Percentiles rank a stretch among this genome's conserved stretches.
Evolutionary conservation across 305 asterid genomes (phyloP).

Genomic region (Nicotiana rustica): DNA sequence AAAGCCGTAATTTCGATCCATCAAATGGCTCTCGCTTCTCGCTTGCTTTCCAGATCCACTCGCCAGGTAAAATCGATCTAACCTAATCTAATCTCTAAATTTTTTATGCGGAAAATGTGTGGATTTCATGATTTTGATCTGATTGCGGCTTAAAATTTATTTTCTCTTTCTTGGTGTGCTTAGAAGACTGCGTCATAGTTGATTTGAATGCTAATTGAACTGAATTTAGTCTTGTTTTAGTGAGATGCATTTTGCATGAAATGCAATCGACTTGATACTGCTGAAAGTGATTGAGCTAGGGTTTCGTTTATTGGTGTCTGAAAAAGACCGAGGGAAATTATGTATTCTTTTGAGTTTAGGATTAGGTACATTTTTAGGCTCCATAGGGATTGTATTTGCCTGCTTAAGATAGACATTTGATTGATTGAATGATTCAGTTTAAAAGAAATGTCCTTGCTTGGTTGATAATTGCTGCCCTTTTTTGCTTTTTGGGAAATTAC

Average conservation of each 20-base stretch:
- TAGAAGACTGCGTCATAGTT: background rate
- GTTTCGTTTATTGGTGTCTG: background rate
- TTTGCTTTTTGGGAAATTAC: background rate
- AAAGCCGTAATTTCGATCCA: background rate
- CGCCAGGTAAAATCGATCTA: slow-evolving; percentile 56
- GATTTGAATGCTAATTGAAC: background rate
- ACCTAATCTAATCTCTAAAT: background rate
- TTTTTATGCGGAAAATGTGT: background rate
- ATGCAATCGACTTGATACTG: background rate
- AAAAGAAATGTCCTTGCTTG: background rate
- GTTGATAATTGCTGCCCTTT: background rate
- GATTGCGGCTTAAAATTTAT: background rate
- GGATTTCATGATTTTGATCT: background rate
- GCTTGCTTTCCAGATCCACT: slow-evolving; percentile 73
- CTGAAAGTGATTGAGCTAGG: background rate
- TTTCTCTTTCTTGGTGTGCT: background rate
- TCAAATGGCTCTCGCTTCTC: slow-evolving; percentile 72
- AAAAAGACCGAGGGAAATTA: background rate
- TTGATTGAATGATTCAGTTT: background rate
- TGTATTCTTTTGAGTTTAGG: background rate
- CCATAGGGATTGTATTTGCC: background rate
- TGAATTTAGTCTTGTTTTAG: background rate
- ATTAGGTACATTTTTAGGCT: slow-evolving; percentile 14
- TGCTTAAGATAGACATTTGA: slow-evolving; percentile 3
- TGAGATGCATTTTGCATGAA: background rate